Conservation (phyloP, 768 basidiomycete species). For the Leccinum fibrillosum region DNA sequence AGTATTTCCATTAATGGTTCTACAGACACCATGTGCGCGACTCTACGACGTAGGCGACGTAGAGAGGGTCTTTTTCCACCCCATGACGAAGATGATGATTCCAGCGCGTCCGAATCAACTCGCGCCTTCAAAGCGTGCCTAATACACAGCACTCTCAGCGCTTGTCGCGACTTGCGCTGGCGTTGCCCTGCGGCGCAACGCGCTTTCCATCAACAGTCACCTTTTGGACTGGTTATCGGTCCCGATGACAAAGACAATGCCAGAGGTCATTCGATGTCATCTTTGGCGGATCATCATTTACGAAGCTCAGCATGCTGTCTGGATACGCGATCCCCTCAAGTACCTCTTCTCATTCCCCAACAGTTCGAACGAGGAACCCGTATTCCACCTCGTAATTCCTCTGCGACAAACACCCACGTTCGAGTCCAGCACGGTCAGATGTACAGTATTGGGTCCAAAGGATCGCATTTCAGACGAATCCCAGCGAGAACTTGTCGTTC, state of each 20-base stretch:
- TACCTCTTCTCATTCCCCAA: constrained; percentile 33
- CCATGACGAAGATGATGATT: constrained; percentile 5
- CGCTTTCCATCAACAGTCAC: constrained; percentile 19
- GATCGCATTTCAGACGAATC: not conserved
- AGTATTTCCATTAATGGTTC: too few relatives aligned
- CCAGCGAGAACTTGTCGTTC: not conserved
- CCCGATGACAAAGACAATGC: constrained; percentile 3
- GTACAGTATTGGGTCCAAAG: constrained; percentile 22
- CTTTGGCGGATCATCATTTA: constrained; percentile 50
- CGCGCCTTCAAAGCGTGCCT: too few relatives aligned
- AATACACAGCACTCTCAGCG: too few relatives aligned
- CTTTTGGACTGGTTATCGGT: too few relatives aligned
- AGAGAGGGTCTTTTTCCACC: not conserved
- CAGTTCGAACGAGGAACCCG: not conserved
- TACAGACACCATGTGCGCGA: constrained; percentile 64
- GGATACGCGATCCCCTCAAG: constrained; percentile 37
- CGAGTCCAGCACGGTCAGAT: constrained; percentile 62
- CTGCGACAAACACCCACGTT: constrained; percentile 58
- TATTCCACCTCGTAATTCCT: constrained; percentile 78
- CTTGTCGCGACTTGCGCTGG: too few relatives aligned
- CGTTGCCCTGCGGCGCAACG: too few relatives aligned
- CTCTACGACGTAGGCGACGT: constrained; percentile 39
- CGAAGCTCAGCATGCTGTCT: constrained; percentile 44
- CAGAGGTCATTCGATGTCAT: constrained; percentile 27
- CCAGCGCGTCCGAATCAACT: constrained; percentile 31